Percentiles rank a stretch among this genome's conserved stretches.
Conservation (phyloP, 176 grass and related monocot species). For the Paspalum notatum region DNA sequence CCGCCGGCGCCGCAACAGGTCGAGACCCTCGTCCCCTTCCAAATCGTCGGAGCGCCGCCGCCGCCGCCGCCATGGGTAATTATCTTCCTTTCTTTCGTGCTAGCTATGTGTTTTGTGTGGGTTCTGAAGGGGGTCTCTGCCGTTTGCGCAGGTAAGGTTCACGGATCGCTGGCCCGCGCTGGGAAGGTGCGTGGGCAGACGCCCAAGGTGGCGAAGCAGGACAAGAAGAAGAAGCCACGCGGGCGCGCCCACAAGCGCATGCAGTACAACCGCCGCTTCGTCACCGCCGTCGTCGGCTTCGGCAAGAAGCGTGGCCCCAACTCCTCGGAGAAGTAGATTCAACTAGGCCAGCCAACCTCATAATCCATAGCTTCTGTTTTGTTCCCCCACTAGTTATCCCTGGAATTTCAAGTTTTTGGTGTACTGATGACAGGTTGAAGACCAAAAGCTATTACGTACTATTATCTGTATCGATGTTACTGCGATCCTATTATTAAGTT, state of each 20-base stretch:
- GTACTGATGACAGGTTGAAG: constrained; percentile 14
- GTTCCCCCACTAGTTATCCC: constrained; percentile 7
- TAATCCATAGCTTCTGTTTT: not conserved
- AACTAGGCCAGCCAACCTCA: not conserved
- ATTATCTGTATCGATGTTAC: constrained; percentile 25
- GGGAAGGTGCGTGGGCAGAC: constrained; percentile 90
- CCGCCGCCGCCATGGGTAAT: constrained; percentile 60
- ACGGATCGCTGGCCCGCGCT: constrained; percentile 80
- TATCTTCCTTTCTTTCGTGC: not conserved
- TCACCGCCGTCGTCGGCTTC: constrained; percentile 87
- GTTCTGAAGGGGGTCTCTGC: not conserved
- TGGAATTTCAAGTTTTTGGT: constrained; percentile 6
- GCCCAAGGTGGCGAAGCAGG: constrained; percentile 90
- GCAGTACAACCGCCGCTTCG: constrained; percentile 94
- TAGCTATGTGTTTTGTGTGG: not conserved
- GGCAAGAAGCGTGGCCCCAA: constrained; percentile 92
- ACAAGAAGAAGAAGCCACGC: constrained; percentile 86
- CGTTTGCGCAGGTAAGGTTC: constrained; percentile 71
- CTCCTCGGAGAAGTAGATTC: constrained; percentile 88
- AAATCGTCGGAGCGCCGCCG: not conserved
- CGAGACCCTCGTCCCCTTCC: not conserved
- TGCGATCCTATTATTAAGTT: not conserved
- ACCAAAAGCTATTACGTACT: not conserved
- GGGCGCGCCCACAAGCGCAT: constrained; percentile 84
- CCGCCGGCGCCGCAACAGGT: not conserved